phyloP scores from a whole-genome alignment of 2,329 filamentous ascomycete species.

The Microsporum ferrugineum region DNA sequence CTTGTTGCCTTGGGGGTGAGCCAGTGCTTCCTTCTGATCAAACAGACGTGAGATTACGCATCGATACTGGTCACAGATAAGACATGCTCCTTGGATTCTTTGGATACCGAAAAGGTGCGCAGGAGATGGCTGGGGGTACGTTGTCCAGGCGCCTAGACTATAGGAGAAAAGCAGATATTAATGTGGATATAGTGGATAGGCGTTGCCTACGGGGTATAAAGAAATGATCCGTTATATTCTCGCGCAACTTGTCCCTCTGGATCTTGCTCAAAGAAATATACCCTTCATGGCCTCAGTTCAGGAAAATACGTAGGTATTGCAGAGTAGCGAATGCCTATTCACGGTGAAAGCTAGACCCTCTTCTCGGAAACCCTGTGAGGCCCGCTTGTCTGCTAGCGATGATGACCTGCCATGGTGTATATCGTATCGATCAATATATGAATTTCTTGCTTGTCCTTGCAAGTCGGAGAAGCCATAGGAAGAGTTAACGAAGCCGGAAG shows the following conservation, averaged over 20 bases:
- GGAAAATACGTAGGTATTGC: background rate
- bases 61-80: conserved; percentile 14
- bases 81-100: conserved; percentile 4
- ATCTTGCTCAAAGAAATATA: background rate
- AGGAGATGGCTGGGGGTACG: background rate
- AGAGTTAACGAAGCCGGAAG: too few relatives aligned
- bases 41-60: conserved; percentile 15
- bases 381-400: too few relatives aligned
- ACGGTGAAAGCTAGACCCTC: background rate
- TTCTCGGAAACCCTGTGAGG: background rate
- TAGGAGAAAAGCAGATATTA: background rate
- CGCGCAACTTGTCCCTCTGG: background rate
- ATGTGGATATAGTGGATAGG: background rate
- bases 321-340: background rate
- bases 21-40: conserved; percentile 12
- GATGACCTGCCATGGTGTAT: too few relatives aligned
- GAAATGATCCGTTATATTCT: background rate
- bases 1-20: conserved; percentile 7
- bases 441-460: too few relatives aligned
- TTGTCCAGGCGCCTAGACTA: background rate
- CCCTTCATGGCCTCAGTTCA: background rate
- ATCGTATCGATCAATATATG: too few relatives aligned
- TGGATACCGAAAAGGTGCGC: background rate
- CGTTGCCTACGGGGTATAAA: background rate
- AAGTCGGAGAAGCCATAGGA: too few relatives aligned